Base-by-base conservation (phyloP, 768 basidiomycete genomes). In the Termitomyces bulborhizus region DNA sequence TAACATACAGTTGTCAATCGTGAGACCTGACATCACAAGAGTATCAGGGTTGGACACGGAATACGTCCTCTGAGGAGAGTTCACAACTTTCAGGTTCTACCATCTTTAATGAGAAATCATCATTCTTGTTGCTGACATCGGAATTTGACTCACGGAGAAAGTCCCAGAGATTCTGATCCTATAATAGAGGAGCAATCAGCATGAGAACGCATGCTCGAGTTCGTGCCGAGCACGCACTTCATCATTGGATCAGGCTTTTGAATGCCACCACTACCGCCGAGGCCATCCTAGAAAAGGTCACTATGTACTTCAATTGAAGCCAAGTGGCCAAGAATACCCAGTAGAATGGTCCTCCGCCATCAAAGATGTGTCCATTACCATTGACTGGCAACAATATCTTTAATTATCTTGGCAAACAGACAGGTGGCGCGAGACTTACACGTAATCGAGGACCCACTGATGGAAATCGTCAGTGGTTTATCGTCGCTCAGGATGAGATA, bases 1-100 rank as follows among this genome's bases (percentile, higher is more conserved):
- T 39, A 5, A 62, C 78, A 58, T 46, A 85, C 84, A 81, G 57
- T 86, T 72, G 57, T 86, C 83, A 53, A 87, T 74, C 16, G 63
- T 75, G 26, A 81, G 64, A 39, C 69, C 65, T 1, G 75, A 72
- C 63, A 88, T 78, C 15, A 66, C 60, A 27, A 76, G 62, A 4
- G 72, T 61, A 6, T 63, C 74, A 9, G 71, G 69, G 57, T 76
- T 76, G 32, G 70, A 72, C 16, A 73, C 69, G 15, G 72, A 73
- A 62, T 71, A 74, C 1, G 65, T 69, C 27, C 72, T 68, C 6
- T 65, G 68, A 0, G 75, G 75, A 6, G 74, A 75, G 58, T 76
- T 76, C 41, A 76, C 57, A 3, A 76, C 73, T 45, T 65, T 69
- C 29, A 76, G 67, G 44, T 74, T 70, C 75, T 68, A 73, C 0